Evolutionary conservation across 768 basidiomycete species (phyloP).

Genomic region (Phanerochaete carnosa): DNA sequence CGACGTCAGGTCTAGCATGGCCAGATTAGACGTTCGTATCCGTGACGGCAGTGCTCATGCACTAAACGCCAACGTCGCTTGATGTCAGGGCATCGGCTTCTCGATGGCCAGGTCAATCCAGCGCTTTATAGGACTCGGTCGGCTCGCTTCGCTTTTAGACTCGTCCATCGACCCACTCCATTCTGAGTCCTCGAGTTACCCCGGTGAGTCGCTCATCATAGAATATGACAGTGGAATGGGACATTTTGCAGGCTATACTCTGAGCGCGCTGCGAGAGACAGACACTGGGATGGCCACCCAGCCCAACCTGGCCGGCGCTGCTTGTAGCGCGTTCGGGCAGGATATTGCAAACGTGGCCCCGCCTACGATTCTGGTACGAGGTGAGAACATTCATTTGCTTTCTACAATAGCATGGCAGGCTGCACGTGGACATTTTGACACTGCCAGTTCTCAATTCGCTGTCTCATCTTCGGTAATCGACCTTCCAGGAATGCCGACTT

Average conservation of each 20-base stretch:
- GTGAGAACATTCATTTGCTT: slow-evolving; percentile 11
- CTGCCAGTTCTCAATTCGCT: slow-evolving; percentile 57
- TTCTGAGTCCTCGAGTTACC: slow-evolving; percentile 26
- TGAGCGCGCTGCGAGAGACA: slow-evolving; percentile 43
- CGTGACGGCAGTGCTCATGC: no score
- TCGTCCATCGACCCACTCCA: no score
- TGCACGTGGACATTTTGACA: slow-evolving; percentile 72
- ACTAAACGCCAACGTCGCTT: no score
- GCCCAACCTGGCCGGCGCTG: slow-evolving; percentile 49
- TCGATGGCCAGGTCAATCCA: no score
- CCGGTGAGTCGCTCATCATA: slow-evolving; percentile 14
- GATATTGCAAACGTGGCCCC: slow-evolving; percentile 59
- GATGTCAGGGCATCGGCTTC: no score
- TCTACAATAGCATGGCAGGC: slow-evolving; percentile 29
- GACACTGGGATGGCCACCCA: slow-evolving; percentile 50
- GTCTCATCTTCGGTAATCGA: slow-evolving; percentile 53
- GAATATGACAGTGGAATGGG: no score
- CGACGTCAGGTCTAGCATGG: no score
- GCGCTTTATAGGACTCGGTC: no score
- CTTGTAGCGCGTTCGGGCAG: slow-evolving; percentile 63
- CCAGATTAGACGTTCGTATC: no score
- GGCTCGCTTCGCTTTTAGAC: no score
- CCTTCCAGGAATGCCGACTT: slow-evolving; percentile 34
- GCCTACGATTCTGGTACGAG: slow-evolving; percentile 50
- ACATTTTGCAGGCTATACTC: slow-evolving; percentile 46